phyloP scores from a whole-genome alignment of 108 stramenopile species.

The Nitzschia sp. region DNA sequence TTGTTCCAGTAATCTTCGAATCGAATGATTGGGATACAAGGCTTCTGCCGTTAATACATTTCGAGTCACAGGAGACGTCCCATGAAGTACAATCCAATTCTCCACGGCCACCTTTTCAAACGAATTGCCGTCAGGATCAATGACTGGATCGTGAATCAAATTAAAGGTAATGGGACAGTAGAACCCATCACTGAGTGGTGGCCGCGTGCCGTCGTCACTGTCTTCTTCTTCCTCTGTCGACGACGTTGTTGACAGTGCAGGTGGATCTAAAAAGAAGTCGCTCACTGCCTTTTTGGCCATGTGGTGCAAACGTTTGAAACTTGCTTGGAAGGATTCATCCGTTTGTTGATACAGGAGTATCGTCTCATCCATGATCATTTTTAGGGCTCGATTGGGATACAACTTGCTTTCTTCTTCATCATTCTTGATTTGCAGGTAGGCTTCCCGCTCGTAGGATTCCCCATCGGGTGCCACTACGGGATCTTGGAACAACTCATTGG shows the following conservation, averaged over 20 bases:
- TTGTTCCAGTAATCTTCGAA: constrained; percentile 6
- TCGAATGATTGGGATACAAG: constrained; percentile 16
- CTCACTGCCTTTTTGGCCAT: not conserved
- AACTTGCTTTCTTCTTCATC: not conserved
- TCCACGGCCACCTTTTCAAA: constrained; percentile 22
- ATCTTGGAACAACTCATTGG: constrained; percentile 43
- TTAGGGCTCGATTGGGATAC: constrained; percentile 16
- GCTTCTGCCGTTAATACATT: not conserved
- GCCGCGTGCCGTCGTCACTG: not conserved
- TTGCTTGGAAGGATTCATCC: not conserved
- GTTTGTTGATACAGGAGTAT: not conserved
- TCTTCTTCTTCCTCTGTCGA: too few relatives aligned
- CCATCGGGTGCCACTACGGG: constrained; percentile 53
- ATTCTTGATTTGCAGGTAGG: not conserved
- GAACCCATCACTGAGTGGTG: constrained; percentile 4
- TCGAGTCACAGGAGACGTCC: not conserved
- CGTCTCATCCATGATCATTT: constrained; percentile 9
- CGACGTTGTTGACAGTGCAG: too few relatives aligned
- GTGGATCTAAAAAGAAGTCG: not conserved
- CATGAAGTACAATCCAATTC: constrained; percentile 11
- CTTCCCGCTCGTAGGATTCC: constrained; percentile 47
- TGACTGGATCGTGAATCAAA: constrained; percentile 11
- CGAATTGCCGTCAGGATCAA: constrained; percentile 18
- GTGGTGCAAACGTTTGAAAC: not conserved
- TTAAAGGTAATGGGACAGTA: constrained; percentile 24